Evolutionary conservation across 164 flowering plant genomes (phyloP).

Genomic region (Piper betle): DNA sequence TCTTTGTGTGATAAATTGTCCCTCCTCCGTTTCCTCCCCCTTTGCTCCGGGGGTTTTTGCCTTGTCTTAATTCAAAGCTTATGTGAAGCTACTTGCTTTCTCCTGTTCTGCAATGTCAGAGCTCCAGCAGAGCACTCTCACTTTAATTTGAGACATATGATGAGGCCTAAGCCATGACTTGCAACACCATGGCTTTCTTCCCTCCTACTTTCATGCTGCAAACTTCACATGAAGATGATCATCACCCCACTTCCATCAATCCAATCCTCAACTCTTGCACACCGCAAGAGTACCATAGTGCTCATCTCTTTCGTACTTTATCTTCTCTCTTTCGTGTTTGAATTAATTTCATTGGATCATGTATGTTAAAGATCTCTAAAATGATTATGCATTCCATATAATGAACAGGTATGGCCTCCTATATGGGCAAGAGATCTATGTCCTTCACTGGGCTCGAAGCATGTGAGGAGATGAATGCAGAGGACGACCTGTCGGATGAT

Average conservation of each 20-base stretch:
- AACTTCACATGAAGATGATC: constrained; percentile 34
- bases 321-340: not conserved
- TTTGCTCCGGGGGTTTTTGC: constrained; percentile 1
- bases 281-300: constrained; percentile 74
- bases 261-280: constrained; percentile 46
- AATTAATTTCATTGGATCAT: not conserved
- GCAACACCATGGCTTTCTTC: constrained; percentile 76
- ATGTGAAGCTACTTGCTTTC: constrained; percentile 1
- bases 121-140: constrained; percentile 9
- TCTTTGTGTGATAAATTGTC: constrained; percentile 6
- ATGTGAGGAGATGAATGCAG: constrained; percentile 27
- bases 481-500: constrained; percentile 44
- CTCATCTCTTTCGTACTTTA: not conserved
- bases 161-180: constrained; percentile 14
- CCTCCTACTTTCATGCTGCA: constrained; percentile 81
- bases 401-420: constrained; percentile 36
- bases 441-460: constrained; percentile 50
- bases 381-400: too few species aligned
- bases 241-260: constrained; percentile 35
- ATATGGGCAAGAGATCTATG: constrained; percentile 65
- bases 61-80: not conserved
- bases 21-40: constrained; percentile 9
- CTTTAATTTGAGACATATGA: constrained; percentile 6
- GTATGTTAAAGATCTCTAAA: too few species aligned
- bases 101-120: constrained; percentile 8